Percentiles rank a stretch among this genome's conserved stretches.
These are phyloP conservation scores for Phoenix dactylifera DNA, from an alignment of 176 grass and related monocot genomes.

Conservation along the genomic window DNA sequence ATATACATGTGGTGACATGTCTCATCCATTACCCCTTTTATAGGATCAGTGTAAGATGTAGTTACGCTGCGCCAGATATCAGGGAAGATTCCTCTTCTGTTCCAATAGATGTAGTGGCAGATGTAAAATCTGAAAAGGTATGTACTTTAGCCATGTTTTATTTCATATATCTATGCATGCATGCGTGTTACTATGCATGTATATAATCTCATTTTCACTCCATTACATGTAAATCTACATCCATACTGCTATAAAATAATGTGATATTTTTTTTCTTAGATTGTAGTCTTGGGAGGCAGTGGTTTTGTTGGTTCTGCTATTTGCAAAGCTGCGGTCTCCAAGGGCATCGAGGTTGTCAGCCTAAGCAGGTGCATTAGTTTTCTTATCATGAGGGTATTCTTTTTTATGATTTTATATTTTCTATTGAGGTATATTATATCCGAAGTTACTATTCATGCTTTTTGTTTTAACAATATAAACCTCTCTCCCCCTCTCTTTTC, in stretches of 20 bases:
- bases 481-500: too few species aligned
- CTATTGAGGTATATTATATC: too few species aligned
- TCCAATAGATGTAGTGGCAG: slow-evolving; percentile 71
- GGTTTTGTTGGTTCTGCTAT: slow-evolving; percentile 93
- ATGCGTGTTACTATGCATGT: too few species aligned
- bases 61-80: slow-evolving; percentile 40
- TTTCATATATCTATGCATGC: too few species aligned
- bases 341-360: slow-evolving; percentile 93
- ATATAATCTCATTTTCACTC: too few species aligned
- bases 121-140: slow-evolving; percentile 94
- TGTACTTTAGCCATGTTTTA: slow-evolving; percentile 1
- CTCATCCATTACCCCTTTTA: not conserved
- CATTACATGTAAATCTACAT: too few species aligned
- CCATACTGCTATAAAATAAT: too few species aligned
- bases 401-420: not conserved
- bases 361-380: slow-evolving; percentile 59
- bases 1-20: too few species aligned
- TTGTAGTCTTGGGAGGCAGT: slow-evolving; percentile 86
- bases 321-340: slow-evolving; percentile 77
- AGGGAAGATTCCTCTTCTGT: slow-evolving; percentile 54
- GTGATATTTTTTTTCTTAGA: slow-evolving; percentile 29
- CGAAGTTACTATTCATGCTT: too few species aligned
- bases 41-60: slow-evolving; percentile 44
- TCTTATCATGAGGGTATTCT: not conserved
- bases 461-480: too few species aligned